Percentiles rank a stretch among this genome's conserved stretches.
These are phyloP conservation scores for Pyracantha coccinea DNA, from an alignment of 331 rosid species.

Conservation along the genomic window DNA sequence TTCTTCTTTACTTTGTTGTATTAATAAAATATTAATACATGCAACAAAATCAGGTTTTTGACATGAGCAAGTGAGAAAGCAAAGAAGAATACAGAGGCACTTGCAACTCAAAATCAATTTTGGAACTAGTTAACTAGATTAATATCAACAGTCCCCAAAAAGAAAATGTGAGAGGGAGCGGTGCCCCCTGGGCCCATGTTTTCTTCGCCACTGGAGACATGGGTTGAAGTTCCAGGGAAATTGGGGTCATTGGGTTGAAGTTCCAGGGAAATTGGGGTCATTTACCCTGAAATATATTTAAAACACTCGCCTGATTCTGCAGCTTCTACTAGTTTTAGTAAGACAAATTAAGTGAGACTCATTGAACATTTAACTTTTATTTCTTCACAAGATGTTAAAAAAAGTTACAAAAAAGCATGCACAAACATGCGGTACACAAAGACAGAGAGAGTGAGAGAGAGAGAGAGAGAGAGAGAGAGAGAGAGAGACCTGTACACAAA, in stretches of 20 bases:
- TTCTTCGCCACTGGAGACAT: neutral
- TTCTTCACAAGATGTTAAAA: neutral
- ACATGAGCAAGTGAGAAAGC: no score
- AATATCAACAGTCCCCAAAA: no score
- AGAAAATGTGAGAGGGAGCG: no score
- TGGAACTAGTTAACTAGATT: no score
- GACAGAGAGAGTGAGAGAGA: constrained; percentile 14
- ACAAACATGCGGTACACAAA: neutral
- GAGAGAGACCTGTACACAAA: constrained; percentile 53
- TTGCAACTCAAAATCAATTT: no score
- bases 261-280: neutral
- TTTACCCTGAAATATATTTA: neutral
- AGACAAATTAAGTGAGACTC: neutral
- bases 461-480: constrained; percentile 22
- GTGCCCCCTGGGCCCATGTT: no score
- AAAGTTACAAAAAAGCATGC: neutral
- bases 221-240: neutral
- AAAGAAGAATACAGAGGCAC: no score
- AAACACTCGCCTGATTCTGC: neutral
- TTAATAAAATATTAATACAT: no score
- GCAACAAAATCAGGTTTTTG: no score
- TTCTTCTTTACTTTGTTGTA: no score
- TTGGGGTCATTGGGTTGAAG: neutral
- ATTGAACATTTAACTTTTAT: neutral
- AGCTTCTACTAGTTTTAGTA: neutral